Conservation (phyloP, 805 yeast genomes). For the Zygoascus bituminiphila region DNA sequence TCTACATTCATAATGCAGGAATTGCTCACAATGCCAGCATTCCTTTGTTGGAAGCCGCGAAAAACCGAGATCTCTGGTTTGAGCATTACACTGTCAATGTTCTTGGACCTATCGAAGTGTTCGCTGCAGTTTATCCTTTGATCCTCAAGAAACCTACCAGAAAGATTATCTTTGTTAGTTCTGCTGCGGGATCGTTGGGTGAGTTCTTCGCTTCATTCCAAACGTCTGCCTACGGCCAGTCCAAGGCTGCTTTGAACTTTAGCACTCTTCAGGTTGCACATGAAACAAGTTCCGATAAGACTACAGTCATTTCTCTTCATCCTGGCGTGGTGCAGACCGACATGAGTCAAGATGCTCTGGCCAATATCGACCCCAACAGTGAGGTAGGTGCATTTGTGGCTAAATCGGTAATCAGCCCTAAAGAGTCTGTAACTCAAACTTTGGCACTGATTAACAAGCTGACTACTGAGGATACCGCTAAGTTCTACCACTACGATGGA, state of each 20-base stretch:
- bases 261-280: constrained; percentile 22
- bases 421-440: constrained; percentile 11
- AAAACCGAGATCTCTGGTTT: constrained; percentile 1
- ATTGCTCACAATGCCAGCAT: constrained; percentile 9
- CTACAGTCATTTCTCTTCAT: constrained; percentile 28
- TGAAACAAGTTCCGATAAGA: constrained; percentile 25
- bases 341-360: neutral
- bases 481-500: constrained; percentile 12
- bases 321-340: constrained; percentile 36
- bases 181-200: constrained; percentile 23
- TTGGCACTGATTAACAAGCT: constrained; percentile 12
- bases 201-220: constrained; percentile 5
- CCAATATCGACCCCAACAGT: neutral
- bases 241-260: constrained; percentile 34
- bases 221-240: neutral
- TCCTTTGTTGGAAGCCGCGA: constrained; percentile 1
- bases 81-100: constrained; percentile 20
- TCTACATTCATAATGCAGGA: constrained; percentile 25
- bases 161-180: constrained; percentile 25
- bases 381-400: neutral
- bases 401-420: neutral
- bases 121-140: constrained; percentile 20
- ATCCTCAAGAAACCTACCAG: constrained; percentile 19
- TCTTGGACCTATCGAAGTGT: constrained; percentile 21
- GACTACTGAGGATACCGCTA: constrained; percentile 23